A percentile compares a stretch with the other conserved stretches of the same genome.
These are phyloP conservation scores for Claviceps arundinis DNA, from an alignment of 2,329 filamentous ascomycete genomes.

Conservation along the genomic window DNA sequence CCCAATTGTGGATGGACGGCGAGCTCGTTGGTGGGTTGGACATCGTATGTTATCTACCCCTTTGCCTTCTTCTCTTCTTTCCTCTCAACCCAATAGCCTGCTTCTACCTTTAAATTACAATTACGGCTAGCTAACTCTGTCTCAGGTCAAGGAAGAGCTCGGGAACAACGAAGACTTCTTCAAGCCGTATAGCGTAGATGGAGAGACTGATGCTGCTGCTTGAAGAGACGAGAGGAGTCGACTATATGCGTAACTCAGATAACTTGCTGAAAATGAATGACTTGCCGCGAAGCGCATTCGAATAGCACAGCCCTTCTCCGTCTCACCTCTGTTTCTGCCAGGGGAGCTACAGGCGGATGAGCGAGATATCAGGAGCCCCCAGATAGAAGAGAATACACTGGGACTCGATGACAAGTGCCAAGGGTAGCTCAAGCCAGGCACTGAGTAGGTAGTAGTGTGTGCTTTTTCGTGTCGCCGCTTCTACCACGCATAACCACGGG, in stretches of 20 bases:
- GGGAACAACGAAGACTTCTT: slow-evolving; percentile 74
- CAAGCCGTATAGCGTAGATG: slow-evolving; percentile 51
- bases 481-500: not conserved
- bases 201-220: slow-evolving; percentile 24
- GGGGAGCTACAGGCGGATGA: not conserved
- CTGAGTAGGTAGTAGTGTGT: not conserved
- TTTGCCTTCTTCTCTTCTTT: not conserved
- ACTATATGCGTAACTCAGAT: not conserved
- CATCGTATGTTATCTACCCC: slow-evolving; percentile 55
- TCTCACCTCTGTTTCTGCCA: not conserved
- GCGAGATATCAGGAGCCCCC: not conserved
- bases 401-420: not conserved
- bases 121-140: not conserved
- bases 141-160: slow-evolving; percentile 84
- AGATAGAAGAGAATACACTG: not conserved
- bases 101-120: not conserved
- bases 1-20: slow-evolving; percentile 83
- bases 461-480: not conserved
- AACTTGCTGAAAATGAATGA: not conserved
- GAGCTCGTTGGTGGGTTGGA: slow-evolving; percentile 88
- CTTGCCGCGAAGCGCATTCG: not conserved
- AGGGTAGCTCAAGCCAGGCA: not conserved
- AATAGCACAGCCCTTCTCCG: not conserved
- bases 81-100: not conserved
- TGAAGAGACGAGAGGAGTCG: slow-evolving; percentile 10